Conservation (phyloP, 2,329 filamentous ascomycete genomes). For the Apiospora aurea region DNA sequence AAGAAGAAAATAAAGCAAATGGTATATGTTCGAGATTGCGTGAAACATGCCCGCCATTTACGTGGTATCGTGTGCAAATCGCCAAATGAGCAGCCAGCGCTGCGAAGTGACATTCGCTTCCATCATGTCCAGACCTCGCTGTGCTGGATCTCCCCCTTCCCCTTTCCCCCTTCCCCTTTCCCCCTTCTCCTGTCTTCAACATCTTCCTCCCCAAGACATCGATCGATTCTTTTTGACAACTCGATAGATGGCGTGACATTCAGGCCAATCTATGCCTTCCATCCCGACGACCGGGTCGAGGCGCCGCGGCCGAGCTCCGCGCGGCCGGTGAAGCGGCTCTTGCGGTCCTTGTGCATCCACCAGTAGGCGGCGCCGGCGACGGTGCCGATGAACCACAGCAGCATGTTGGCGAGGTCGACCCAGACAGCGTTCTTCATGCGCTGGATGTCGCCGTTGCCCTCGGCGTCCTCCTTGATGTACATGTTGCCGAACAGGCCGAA, state of each 20-base stretch:
- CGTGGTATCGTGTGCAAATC: conserved; percentile 18
- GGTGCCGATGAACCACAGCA: conserved; percentile 77
- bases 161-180: no score
- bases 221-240: background rate
- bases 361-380: conserved; percentile 64
- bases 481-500: conserved; percentile 85
- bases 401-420: conserved; percentile 77
- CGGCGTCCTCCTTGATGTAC: conserved; percentile 74
- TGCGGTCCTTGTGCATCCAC: conserved; percentile 60
- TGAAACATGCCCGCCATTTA: conserved; percentile 9
- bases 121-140: background rate
- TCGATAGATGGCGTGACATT: background rate
- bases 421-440: conserved; percentile 90
- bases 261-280: conserved; percentile 28
- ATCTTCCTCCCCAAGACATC: background rate
- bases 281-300: conserved; percentile 34
- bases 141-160: background rate
- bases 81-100: background rate
- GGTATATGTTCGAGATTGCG: conserved; percentile 14
- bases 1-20: background rate
- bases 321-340: conserved; percentile 65
- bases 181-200: background rate
- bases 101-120: background rate
- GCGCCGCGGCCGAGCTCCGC: conserved; percentile 51
- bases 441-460: conserved; percentile 68